These are phyloP conservation scores for Ophiostoma montium DNA, from an alignment of 2,329 filamentous ascomycete genomes.

Conservation along the genomic window DNA sequence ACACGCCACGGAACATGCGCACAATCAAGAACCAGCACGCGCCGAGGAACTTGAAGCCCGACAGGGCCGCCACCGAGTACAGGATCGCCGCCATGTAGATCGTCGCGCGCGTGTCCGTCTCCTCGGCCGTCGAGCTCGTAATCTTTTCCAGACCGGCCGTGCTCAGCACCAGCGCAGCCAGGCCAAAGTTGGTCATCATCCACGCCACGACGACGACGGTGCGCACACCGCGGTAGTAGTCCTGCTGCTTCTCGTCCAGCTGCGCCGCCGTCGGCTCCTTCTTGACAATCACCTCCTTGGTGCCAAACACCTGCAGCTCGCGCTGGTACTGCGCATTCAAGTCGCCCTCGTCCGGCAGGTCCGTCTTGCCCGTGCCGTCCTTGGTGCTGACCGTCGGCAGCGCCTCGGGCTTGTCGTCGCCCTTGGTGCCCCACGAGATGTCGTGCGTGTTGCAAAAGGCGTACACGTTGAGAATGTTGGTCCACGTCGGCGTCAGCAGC, in stretches of 20 bases:
- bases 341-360: conserved; percentile 88
- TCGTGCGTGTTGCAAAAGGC: conserved; percentile 76
- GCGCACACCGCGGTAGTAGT: conserved; percentile 95
- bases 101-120: conserved; percentile 40
- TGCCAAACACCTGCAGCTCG: conserved; percentile 59
- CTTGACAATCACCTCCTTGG: conserved; percentile 62
- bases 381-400: conserved; percentile 80
- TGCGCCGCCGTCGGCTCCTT: conserved; percentile 39
- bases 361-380: conserved; percentile 80
- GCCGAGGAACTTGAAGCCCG: conserved; percentile 74
- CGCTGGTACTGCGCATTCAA: conserved; percentile 89
- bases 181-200: conserved; percentile 92
- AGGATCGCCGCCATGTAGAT: conserved; percentile 80
- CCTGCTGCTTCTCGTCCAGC: conserved; percentile 73
- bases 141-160: conserved; percentile 68
- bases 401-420: conserved; percentile 89
- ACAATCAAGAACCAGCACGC: conserved; percentile 87
- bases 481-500: conserved; percentile 87
- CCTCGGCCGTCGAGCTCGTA: conserved; percentile 29
- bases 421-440: conserved; percentile 96
- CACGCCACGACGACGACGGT: conserved; percentile 83
- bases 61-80: conserved; percentile 77
- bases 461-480: conserved; percentile 97
- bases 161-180: conserved; percentile 75
- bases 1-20: conserved; percentile 66